Evolutionary conservation across 2,329 filamentous ascomycete species (phyloP).

Genomic region (Xylariomycetidae sp.): DNA sequence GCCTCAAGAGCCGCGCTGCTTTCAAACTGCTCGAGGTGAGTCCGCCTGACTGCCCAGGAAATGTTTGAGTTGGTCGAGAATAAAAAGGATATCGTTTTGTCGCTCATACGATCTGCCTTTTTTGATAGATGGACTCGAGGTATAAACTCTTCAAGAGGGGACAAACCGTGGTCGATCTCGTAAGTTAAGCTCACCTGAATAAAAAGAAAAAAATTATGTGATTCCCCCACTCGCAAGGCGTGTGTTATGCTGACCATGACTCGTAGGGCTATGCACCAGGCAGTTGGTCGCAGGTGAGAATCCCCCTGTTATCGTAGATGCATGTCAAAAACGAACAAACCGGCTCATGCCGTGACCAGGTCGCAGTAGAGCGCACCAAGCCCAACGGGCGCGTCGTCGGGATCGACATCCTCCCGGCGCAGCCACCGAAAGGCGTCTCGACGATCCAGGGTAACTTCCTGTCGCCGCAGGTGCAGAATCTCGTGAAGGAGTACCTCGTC

Average conservation of each 20-base stretch:
- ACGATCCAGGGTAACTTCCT: conserved; percentile 95
- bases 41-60: conserved; percentile 6
- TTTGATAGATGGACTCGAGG: conserved; percentile 83
- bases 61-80: too few relatives aligned
- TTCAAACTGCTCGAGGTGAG: conserved; percentile 85
- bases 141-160: conserved; percentile 74
- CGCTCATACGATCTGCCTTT: too few relatives aligned
- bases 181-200: too few relatives aligned
- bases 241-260: conserved; percentile 8
- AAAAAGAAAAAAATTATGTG: too few relatives aligned
- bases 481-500: conserved; percentile 72
- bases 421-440: conserved; percentile 86
- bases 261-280: conserved; percentile 70
- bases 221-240: neutral
- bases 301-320: neutral
- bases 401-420: conserved; percentile 89
- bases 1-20: conserved; percentile 83
- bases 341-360: conserved; percentile 43
- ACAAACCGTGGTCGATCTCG: conserved; percentile 86
- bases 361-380: conserved; percentile 73
- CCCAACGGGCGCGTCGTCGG: conserved; percentile 79
- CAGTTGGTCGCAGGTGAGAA: conserved; percentile 62
- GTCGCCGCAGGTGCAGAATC: conserved; percentile 64
- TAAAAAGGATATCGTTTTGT: too few relatives aligned
- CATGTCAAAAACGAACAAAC: neutral